Conservation (phyloP, 495 filamentous ascomycete genomes). For the Opeltia flavorubescens region DNA sequence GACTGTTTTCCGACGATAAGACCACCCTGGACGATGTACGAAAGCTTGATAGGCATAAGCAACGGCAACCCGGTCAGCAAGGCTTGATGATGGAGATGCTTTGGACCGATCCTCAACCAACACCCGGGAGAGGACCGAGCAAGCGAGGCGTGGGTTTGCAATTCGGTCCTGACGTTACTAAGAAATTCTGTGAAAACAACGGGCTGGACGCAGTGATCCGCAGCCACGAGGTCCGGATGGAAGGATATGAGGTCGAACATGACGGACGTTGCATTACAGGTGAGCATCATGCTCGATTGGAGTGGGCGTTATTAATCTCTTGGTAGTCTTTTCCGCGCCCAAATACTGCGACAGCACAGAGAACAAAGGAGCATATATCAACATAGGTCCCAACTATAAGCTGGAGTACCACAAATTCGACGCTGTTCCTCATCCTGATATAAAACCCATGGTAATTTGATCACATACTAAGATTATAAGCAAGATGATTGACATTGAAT, state of each 20-base stretch:
- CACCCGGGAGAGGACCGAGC: conserved; percentile 78
- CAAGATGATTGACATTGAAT: conserved; percentile 18
- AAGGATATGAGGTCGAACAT: conserved; percentile 95
- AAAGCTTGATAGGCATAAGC: conserved; percentile 79
- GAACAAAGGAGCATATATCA: conserved; percentile 98
- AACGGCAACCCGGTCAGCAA: conserved; percentile 87
- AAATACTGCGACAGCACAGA: conserved; percentile 96
- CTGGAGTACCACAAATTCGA: conserved; percentile 85
- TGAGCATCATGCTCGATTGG: conserved; percentile 20
- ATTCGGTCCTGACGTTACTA: conserved; percentile 94
- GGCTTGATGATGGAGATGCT: conserved; percentile 99
- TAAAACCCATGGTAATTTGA: conserved; percentile 75
- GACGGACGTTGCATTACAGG: conserved; percentile 92
- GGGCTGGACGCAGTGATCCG: conserved; percentile 89
- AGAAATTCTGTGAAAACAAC: conserved; percentile 93
- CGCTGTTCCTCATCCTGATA: conserved; percentile 87
- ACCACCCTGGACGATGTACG: conserved; percentile 83
- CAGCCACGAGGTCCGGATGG: conserved; percentile 96
- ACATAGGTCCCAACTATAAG: conserved; percentile 84
- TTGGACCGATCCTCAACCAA: conserved; percentile 89
- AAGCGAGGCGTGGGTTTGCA: conserved; percentile 94
- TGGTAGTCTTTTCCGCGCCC: conserved; percentile 81
- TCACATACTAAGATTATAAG: not conserved
- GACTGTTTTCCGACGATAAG: conserved; percentile 95
- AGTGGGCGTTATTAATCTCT: not conserved